Conservation (phyloP, 192 early-diverging fungal genomes). For the Rhizophagus clarus region DNA sequence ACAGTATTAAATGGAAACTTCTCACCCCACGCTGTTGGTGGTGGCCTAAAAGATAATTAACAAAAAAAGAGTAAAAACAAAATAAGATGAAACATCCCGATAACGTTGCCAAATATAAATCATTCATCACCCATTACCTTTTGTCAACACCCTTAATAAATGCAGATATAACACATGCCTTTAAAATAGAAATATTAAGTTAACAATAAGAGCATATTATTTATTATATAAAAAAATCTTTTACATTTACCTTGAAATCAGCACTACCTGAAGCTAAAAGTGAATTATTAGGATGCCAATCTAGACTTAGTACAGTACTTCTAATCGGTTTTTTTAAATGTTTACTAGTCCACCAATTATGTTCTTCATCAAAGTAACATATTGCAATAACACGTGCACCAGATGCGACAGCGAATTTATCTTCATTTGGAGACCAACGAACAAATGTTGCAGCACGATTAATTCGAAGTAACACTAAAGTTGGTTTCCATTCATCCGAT, state of each 20-base stretch:
- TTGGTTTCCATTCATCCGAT: constrained; percentile 78
- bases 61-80: background rate
- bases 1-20: constrained; percentile 92
- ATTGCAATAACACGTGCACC: constrained; percentile 90
- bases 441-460: constrained; percentile 95
- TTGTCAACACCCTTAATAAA: constrained; percentile 94
- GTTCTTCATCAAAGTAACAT: constrained; percentile 95
- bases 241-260: constrained; percentile 65
- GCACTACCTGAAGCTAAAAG: constrained; percentile 88
- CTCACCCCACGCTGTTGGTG: constrained; percentile 90
- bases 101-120: background rate
- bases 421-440: constrained; percentile 90
- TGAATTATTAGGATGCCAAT: constrained; percentile 98
- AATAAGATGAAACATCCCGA: background rate
- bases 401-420: constrained; percentile 98
- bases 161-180: constrained; percentile 93
- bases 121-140: constrained; percentile 49
- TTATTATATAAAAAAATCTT: background rate
- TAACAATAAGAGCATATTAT: background rate
- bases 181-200: background rate
- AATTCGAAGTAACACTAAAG: constrained; percentile 90
- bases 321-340: constrained; percentile 94
- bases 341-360: constrained; percentile 97
- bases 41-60: constrained; percentile 47
- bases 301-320: constrained; percentile 83